Base-by-base conservation (phyloP, 164 flowering plant genomes). In the Annona squamosa region DNA sequence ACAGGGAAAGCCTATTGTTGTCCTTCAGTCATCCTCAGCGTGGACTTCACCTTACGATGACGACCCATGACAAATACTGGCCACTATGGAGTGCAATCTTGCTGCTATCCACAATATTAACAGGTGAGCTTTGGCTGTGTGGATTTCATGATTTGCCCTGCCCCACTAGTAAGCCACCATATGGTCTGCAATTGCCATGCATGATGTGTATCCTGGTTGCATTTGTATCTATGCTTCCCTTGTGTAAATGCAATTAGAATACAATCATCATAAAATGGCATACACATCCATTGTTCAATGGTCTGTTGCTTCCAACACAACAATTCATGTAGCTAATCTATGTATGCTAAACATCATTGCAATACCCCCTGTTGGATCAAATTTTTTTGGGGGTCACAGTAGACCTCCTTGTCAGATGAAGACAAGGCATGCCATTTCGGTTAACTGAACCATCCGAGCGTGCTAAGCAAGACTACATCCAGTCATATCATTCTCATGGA, bases 41-140 rank as follows among this genome's bases (percentile, higher is more conserved):
- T 1, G 71, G 7, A 46, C 48, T 74, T 75, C 71, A 48, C 85
- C 85, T 44, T 81, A 87, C 69, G 91, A 90, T 73, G 88, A 83
- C 70, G 91, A 88, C 75, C 87, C 87, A 3, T 89, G 85, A 78
- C 4, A 69, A 52, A 17, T 70, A 16, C 12, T 66, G 42, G 17
- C 65, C 71, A 48, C 26, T 3, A 7, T 52, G 10, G 18, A 48
- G 26, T 44, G 52, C 63, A 68, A 68, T 18, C 45, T 45, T 13
- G 46, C 13, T 47, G 5, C 1, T 42, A 3, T 65, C 26, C 13
- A 46, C 37, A 26, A 46, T 45, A 12, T n/a, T 56, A 47, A n/a
- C 57, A 9, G 59, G 59, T 5, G 59, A 16, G 13, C 13, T 52
- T 52, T 52, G 2, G 13, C 59, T 52, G 59, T 3, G 9, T 52